Base-by-base conservation (phyloP, 495 filamentous ascomycete genomes). In the Penicillium ucsense region DNA sequence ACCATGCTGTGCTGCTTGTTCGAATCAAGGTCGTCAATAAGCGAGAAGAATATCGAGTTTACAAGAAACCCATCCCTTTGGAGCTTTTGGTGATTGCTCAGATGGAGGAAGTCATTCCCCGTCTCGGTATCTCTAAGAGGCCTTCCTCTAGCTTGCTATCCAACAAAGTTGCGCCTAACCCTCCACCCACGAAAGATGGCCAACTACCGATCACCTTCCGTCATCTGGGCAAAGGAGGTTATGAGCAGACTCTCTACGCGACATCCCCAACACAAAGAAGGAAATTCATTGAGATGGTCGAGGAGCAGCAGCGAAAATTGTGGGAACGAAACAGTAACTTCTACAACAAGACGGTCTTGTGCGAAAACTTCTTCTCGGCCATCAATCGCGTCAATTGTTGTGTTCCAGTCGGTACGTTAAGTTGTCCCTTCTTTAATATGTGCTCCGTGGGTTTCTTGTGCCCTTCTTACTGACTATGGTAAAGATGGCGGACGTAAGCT, bases 201-300 rank as follows among this genome's bases (percentile, higher is more conserved):
- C 53, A 55, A 35, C 89, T 86, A 65, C 94, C 94, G 1, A 92
- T 99, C 56, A 97, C 90, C n/a, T 97, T 99, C 75, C 80, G 84
- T 45, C 94, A 97, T 74, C 78, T 99, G 29, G 94, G 94, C n/a
- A 94, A 90, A 61, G 89, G 88, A 46, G 90, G 90, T 35, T 97
- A 95, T 63, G 94, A 95, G 57, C 74, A 85, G 52, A 90, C 90
- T n/a, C 74, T 99, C 2, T 97, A 84, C 64, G 89, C 88, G 29
- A 77, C 81, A 20, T 88, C 83, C 40, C 83, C 84, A 47, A 84
- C 85, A 28, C 83, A 84, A 12, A 75, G 90, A 49, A 80, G 85
- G 56, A 97, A 97, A 67, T 97, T 94, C 82, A 88, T 99, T 57
- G 91, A 97, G 69, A 80, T 86, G 56, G 95, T 99, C 53, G 89